These are phyloP conservation scores for Butyriboletus appendiculatus DNA, from an alignment of 1,284 basidiomycete species.

Conservation along the genomic window DNA sequence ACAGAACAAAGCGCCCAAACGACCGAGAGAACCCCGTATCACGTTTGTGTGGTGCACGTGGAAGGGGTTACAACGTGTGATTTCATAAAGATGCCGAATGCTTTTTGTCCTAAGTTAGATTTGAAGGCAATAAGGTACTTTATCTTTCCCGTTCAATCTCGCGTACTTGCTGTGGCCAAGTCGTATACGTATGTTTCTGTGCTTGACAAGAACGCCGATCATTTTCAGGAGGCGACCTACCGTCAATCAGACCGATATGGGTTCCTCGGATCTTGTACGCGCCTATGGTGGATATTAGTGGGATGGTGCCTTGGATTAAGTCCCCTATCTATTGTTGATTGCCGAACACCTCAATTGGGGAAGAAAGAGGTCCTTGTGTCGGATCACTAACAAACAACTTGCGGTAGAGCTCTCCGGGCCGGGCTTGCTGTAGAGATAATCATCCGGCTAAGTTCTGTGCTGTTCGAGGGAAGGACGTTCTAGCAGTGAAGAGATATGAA, in stretches of 20 bases:
- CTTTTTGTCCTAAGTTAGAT: background rate
- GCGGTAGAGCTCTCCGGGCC: background rate
- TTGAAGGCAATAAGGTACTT: background rate
- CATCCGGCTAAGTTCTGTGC: background rate
- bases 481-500: background rate
- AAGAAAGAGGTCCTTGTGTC: constrained; percentile 1
- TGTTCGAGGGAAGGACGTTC: background rate
- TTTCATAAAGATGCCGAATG: constrained; percentile 1
- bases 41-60: constrained; percentile 13
- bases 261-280: background rate
- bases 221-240: background rate
- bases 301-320: background rate
- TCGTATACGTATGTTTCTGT: background rate
- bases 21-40: constrained; percentile 2
- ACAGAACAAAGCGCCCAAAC: constrained; percentile 4
- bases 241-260: constrained; percentile 6
- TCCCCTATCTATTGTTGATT: constrained; percentile 2
- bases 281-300: constrained; percentile 7
- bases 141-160: background rate
- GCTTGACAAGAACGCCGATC: constrained; percentile 13
- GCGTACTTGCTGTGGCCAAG: background rate
- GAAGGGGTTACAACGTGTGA: constrained; percentile 4
- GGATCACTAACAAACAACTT: background rate
- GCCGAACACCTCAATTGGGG: constrained; percentile 1
- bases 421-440: background rate